Evolutionary conservation across 805 yeast genomes (phyloP), one percentile per base, ranked within the genome.

Genomic region (Isabelozyma pseudorhagii): DNA sequence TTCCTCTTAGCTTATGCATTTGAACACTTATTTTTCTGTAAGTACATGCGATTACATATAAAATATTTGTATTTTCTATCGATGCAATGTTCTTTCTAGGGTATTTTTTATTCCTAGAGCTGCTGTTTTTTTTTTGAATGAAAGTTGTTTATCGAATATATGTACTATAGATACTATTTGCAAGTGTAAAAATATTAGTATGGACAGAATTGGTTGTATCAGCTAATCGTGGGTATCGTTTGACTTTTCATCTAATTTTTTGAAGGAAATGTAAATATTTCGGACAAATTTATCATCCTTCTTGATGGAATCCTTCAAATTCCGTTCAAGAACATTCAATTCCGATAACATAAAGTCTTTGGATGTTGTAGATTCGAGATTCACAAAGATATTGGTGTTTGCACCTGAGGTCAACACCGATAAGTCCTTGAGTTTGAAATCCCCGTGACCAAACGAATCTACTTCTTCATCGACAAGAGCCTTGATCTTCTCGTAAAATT

Each of bases 341-440:
- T 67, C 67, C 5, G 49, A 45, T 54, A 50, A 69, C 61, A 52
- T 67, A 54, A 52, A 55, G 38, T 54, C 57, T 59, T 54, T 62
- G 67, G 56, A 64, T 55, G 25, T 45, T 40, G 40, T 53, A 40
- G 71, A 72, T 42, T 59, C 53, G 51, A 63, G 60, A 28, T 61
- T 63, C 25, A 71, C 45, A 61, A 59, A 54, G 47, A 76, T 61
- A 53, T 77, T 68, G 46, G 82, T 66, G 52, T 81, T 80, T 46
- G 88, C 86, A 4, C 89, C 89, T 2, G 84, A 77, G 0, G 81
- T 67, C 56, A 83, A 62, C 3, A 83, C 71, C 2, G 80, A 67
- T 42, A 84, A 60, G 38, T 75, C 71, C 11, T 66, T 64, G 18
- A 83, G 50, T 36, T 54, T 54, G 46, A 71, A 65, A 38, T 71